phyloP scores from a whole-genome alignment of 2,329 filamentous ascomycete genomes.

The Microdochium bolleyi region DNA sequence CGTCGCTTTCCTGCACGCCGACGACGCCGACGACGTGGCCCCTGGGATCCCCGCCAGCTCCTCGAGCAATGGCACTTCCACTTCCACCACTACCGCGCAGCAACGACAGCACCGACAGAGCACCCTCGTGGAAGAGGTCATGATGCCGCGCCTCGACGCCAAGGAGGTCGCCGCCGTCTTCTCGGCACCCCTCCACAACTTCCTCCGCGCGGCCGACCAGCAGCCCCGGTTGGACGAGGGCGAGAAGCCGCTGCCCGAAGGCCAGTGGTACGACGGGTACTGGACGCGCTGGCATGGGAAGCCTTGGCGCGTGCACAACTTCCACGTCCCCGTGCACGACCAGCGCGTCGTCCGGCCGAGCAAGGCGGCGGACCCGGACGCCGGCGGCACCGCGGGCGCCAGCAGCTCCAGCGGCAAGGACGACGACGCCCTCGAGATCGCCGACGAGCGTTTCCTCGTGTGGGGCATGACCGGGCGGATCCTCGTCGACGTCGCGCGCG shows the following conservation, averaged over 20 bases:
- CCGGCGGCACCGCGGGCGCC: slow-evolving; percentile 2
- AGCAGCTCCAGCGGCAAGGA: slow-evolving; percentile 6
- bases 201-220: slow-evolving; percentile 57
- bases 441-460: slow-evolving; percentile 62
- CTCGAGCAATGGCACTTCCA: slow-evolving; percentile 3
- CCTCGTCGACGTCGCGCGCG: slow-evolving; percentile 75
- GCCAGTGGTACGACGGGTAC: slow-evolving; percentile 75
- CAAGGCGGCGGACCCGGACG: slow-evolving; percentile 13
- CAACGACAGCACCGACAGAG: slow-evolving; percentile 17
- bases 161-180: slow-evolving; percentile 93
- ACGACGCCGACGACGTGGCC: slow-evolving; percentile 44
- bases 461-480: slow-evolving; percentile 95
- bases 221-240: slow-evolving; percentile 19
- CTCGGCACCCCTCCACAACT: slow-evolving; percentile 80
- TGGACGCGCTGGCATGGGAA: slow-evolving; percentile 76
- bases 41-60: slow-evolving; percentile 13
- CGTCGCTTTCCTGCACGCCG: slow-evolving; percentile 68
- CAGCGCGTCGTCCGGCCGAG: slow-evolving; percentile 59
- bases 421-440: slow-evolving; percentile 34
- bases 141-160: slow-evolving; percentile 77
- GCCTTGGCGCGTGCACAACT: slow-evolving; percentile 85
- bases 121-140: slow-evolving; percentile 55
- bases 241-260: slow-evolving; percentile 31
- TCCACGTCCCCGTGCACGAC: slow-evolving; percentile 73
- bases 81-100: slow-evolving; percentile 10